Percentiles rank a stretch among this genome's conserved stretches.
Conservation (phyloP, 2,329 filamentous ascomycete species). For the Penicillium sp. region DNA sequence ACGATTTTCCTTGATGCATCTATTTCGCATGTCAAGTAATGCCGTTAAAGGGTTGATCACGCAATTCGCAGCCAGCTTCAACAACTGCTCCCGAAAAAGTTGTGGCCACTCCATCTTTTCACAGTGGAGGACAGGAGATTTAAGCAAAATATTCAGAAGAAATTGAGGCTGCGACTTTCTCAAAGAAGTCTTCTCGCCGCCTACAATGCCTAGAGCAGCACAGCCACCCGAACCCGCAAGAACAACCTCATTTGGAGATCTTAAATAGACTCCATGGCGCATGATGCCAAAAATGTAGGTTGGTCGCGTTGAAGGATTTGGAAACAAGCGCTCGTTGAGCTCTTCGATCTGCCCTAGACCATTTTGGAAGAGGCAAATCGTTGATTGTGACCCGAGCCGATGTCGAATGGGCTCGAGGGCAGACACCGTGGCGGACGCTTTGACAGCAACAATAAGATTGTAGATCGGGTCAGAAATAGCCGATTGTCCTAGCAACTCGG, state of each 20-base stretch:
- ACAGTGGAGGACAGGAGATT: slow-evolving; percentile 14
- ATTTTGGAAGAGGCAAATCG: slow-evolving; percentile 22
- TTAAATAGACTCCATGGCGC: slow-evolving; percentile 21
- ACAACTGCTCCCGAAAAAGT: slow-evolving; percentile 13
- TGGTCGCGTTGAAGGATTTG: slow-evolving; percentile 8
- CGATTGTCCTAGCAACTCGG: slow-evolving; percentile 7
- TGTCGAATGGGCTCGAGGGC: slow-evolving; percentile 19
- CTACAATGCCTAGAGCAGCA: slow-evolving; percentile 17
- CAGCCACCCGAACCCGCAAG: slow-evolving; percentile 15
- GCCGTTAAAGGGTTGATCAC: slow-evolving; percentile 23
- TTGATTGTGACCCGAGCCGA: slow-evolving; percentile 19
- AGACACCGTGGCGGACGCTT: slow-evolving; percentile 19
- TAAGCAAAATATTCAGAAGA: slow-evolving; percentile 13
- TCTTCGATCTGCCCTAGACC: slow-evolving; percentile 22
- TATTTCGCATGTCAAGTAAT: slow-evolving; percentile 19
- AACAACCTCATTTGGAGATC: slow-evolving; percentile 16
- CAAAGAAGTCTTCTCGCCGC: neutral
- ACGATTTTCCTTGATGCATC: slow-evolving; percentile 11
- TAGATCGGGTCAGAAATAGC: slow-evolving; percentile 12
- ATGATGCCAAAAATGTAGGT: slow-evolving; percentile 22
- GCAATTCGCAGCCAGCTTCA: slow-evolving; percentile 23
- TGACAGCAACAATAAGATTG: slow-evolving; percentile 23
- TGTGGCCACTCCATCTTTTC: slow-evolving; percentile 15
- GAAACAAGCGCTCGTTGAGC: slow-evolving; percentile 14
- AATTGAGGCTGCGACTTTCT: neutral